Percentiles rank a stretch among this genome's conserved stretches.
Evolutionary conservation across 495 filamentous ascomycete species (phyloP).

Genomic region (Penicillium atrosanguineum): DNA sequence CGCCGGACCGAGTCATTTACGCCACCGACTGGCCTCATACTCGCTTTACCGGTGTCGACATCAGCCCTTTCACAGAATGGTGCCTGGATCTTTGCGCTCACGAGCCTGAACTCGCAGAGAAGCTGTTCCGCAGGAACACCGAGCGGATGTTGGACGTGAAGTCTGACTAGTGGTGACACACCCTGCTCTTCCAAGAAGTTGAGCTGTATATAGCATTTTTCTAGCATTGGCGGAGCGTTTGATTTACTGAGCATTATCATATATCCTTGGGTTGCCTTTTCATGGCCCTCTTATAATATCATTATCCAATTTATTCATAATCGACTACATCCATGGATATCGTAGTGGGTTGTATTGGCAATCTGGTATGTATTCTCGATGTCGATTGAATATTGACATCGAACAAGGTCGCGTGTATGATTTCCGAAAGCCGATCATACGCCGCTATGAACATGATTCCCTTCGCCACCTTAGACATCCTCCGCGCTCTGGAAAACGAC

Average conservation of each 20-base stretch:
- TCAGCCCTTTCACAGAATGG: constrained; percentile 41
- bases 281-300: neutral
- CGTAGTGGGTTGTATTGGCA: neutral
- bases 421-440: neutral
- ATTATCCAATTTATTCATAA: neutral
- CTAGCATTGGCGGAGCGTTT: constrained; percentile 11
- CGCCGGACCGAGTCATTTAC: constrained; percentile 41
- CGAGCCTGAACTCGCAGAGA: constrained; percentile 37
- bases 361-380: constrained; percentile 13
- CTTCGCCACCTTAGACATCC: constrained; percentile 10
- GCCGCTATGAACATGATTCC: constrained; percentile 5
- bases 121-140: constrained; percentile 45
- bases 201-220: constrained; percentile 11
- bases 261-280: constrained; percentile 3
- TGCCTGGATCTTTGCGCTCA: constrained; percentile 41
- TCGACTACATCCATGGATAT: neutral
- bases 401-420: constrained; percentile 6
- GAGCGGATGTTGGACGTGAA: constrained; percentile 35
- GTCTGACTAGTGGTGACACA: constrained; percentile 16
- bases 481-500: constrained; percentile 22
- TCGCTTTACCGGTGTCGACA: constrained; percentile 43
- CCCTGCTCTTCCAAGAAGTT: neutral
- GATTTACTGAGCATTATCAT: constrained; percentile 8
- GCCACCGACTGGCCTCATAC: constrained; percentile 57
- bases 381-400: constrained; percentile 16